A percentile compares a stretch with the other conserved stretches of the same genome.
These are phyloP conservation scores for Cladophialophora yegresii DNA, from an alignment of 2,329 filamentous ascomycete genomes.

Conservation along the genomic window DNA sequence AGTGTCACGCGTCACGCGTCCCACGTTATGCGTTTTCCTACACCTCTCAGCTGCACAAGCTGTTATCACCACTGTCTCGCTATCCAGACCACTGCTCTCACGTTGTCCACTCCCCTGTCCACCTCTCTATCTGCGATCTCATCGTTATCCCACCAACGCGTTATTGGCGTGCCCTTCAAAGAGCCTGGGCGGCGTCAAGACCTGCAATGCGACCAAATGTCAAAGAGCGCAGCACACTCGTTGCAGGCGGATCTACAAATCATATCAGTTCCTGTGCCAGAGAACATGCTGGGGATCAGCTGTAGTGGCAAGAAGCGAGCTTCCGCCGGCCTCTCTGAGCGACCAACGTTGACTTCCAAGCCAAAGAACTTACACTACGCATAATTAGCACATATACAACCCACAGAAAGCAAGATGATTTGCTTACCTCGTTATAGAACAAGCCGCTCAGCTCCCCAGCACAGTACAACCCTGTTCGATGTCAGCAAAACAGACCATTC, in stretches of 20 bases:
- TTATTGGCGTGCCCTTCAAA: slow-evolving; percentile 1
- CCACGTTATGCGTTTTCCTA: too few species aligned
- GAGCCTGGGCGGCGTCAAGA: slow-evolving; percentile 26
- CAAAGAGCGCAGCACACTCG: slow-evolving; percentile 30
- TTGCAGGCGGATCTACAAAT: slow-evolving; percentile 29
- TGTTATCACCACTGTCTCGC: too few species aligned
- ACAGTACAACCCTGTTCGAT: slow-evolving; percentile 34
- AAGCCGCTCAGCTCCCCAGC: slow-evolving; percentile 32
- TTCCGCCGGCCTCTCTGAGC: neutral
- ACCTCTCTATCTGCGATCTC: too few species aligned
- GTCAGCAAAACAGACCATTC: neutral
- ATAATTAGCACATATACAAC: neutral
- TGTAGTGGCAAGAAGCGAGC: neutral
- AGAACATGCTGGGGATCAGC: neutral
- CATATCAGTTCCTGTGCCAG: slow-evolving; percentile 1
- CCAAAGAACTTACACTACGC: slow-evolving; percentile 16
- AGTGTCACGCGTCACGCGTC: neutral
- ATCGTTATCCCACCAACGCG: too few species aligned
- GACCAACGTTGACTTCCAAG: neutral
- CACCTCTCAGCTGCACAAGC: neutral
- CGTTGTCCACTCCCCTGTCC: neutral
- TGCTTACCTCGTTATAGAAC: slow-evolving; percentile 31
- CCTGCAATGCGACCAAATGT: slow-evolving; percentile 33
- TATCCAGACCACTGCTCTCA: neutral
- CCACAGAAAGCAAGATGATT: neutral